These are phyloP conservation scores for Lentinula sp. DNA, from an alignment of 768 basidiomycete species.

Conservation along the genomic window DNA sequence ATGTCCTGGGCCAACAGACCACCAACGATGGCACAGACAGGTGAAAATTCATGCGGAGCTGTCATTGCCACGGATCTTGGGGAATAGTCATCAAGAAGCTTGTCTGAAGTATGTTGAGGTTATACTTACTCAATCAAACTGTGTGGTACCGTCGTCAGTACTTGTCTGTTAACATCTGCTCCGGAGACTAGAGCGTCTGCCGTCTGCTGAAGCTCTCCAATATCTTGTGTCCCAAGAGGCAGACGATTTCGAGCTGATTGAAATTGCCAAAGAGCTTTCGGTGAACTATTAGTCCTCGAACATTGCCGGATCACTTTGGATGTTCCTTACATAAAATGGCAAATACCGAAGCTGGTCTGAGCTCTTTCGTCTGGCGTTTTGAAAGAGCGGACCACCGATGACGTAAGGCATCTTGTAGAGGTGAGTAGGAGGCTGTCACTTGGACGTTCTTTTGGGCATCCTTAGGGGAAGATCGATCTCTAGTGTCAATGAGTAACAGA, in stretches of 20 bases:
- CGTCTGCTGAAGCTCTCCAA: slow-evolving; percentile 55
- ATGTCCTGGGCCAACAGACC: slow-evolving; percentile 95
- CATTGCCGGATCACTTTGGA: slow-evolving; percentile 3
- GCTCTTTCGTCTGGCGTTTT: slow-evolving; percentile 73
- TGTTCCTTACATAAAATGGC: slow-evolving; percentile 55
- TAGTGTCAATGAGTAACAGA: slow-evolving; percentile 19
- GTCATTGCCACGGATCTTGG: slow-evolving; percentile 60
- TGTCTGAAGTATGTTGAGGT: slow-evolving; percentile 2
- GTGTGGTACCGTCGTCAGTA: slow-evolving; percentile 48
- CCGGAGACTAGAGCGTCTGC: slow-evolving; percentile 53
- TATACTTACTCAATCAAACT: slow-evolving; percentile 56
- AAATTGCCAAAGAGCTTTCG: slow-evolving; percentile 78
- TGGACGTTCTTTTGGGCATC: slow-evolving; percentile 55
- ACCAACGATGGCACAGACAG: slow-evolving; percentile 91
- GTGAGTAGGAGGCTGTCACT: slow-evolving; percentile 55
- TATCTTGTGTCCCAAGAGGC: slow-evolving; percentile 43
- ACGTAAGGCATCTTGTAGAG: slow-evolving; percentile 55
- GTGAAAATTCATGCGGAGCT: slow-evolving; percentile 83
- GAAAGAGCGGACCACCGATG: slow-evolving; percentile 67
- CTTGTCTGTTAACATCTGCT: slow-evolving; percentile 68
- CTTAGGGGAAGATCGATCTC: slow-evolving; percentile 58
- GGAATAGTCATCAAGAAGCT: slow-evolving; percentile 6
- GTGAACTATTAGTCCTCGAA: neutral
- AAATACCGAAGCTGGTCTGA: slow-evolving; percentile 73
- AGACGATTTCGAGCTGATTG: slow-evolving; percentile 55